A percentile compares a stretch with the other conserved stretches of the same genome.
These are phyloP conservation scores for Phytopythium ostracodes DNA, from an alignment of 352 stramenopile species.

Conservation along the genomic window DNA sequence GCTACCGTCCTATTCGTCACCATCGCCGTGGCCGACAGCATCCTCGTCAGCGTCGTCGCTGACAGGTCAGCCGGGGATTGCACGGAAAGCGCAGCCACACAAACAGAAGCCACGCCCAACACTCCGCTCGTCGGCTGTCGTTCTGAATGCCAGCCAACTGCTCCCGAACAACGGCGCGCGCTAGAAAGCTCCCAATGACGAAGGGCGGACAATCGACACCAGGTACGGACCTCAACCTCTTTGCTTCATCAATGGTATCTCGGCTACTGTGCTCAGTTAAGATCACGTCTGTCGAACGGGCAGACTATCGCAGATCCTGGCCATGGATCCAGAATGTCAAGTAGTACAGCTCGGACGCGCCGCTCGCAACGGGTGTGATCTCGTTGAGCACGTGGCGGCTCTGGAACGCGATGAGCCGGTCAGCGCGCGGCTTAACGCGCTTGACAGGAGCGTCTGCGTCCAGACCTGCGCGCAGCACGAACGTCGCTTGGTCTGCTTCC, in stretches of 20 bases:
- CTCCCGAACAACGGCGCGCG: background rate
- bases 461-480: conserved; percentile 35
- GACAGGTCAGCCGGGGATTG: background rate
- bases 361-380: conserved; percentile 33
- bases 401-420: conserved; percentile 66
- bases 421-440: conserved; percentile 23
- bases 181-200: background rate
- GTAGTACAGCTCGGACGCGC: conserved; percentile 40
- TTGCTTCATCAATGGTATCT: background rate
- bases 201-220: background rate
- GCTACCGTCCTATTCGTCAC: background rate
- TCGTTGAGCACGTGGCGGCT: conserved; percentile 70
- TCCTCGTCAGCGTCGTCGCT: background rate
- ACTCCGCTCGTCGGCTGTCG: conserved; percentile 19
- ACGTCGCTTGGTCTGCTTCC: conserved; percentile 9
- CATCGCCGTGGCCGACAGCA: background rate
- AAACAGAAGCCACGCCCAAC: conserved; percentile 19
- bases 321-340: conserved; percentile 85
- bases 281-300: too few relatives aligned
- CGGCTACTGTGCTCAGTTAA: background rate
- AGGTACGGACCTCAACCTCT: background rate
- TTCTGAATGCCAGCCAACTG: conserved; percentile 19
- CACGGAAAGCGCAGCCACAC: background rate
- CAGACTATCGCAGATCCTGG: conserved; percentile 25
- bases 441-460: conserved; percentile 25